A percentile compares a stretch with the other conserved stretches of the same genome.
Evolutionary conservation across 2,329 filamentous ascomycete genomes (phyloP).

Genomic region (Blastomyces gilchristii): DNA sequence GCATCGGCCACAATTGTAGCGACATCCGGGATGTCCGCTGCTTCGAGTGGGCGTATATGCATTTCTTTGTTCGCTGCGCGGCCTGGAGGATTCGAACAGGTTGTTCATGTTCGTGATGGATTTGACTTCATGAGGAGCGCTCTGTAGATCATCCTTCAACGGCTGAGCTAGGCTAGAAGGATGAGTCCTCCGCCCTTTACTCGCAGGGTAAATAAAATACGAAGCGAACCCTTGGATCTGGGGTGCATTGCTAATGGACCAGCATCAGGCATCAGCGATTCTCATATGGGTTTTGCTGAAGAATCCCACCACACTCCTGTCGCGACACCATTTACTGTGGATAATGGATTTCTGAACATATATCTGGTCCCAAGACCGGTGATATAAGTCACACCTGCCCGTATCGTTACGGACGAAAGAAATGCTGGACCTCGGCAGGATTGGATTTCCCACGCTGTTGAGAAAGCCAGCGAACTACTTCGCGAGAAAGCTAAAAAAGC

Average conservation of each 20-base stretch:
- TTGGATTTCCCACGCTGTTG: no score
- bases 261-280: background rate
- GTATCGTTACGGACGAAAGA: background rate
- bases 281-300: background rate
- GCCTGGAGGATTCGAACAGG: background rate
- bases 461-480: no score
- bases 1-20: constrained; percentile 15
- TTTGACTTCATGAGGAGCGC: background rate
- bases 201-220: background rate
- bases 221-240: background rate
- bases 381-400: background rate
- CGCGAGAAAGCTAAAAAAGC: background rate
- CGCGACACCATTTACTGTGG: no score
- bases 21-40: constrained; percentile 14
- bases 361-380: background rate
- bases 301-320: background rate
- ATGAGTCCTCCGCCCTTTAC: no score
- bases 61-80: constrained; percentile 2
- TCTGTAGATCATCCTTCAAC: background rate
- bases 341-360: background rate
- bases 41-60: constrained; percentile 16
- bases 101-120: background rate
- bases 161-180: no score
- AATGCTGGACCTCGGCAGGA: background rate
- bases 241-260: background rate